A percentile compares a stretch with the other conserved stretches of the same genome.
Evolutionary conservation across 2,329 filamentous ascomycete genomes (phyloP).

Genomic region (Pseudocercospora cruenta): DNA sequence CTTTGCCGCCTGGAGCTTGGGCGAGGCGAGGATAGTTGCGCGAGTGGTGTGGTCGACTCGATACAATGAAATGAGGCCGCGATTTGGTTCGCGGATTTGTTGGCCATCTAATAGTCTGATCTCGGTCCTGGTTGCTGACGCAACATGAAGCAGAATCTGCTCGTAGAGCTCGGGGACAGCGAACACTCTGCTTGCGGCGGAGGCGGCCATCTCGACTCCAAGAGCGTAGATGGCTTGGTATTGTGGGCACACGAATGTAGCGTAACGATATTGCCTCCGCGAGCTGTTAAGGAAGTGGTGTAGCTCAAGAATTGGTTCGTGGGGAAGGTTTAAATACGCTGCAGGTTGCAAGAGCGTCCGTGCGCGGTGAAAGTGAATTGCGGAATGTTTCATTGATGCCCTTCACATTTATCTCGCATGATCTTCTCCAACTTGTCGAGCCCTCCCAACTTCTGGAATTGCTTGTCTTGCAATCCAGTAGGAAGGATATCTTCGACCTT

Average conservation of each 20-base stretch:
- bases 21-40: not conserved
- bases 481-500: not conserved
- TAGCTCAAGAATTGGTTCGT: no score
- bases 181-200: not conserved
- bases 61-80: not conserved
- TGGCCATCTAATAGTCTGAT: not conserved
- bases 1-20: not conserved
- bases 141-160: not conserved
- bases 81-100: not conserved
- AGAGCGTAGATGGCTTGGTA: no score
- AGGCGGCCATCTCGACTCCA: not conserved
- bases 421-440: constrained; percentile 9
- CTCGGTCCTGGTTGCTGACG: not conserved
- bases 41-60: not conserved
- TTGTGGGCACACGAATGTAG: no score
- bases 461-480: not conserved
- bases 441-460: constrained; percentile 9
- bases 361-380: no score
- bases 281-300: no score
- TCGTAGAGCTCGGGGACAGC: not conserved
- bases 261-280: no score
- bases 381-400: no score
- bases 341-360: no score
- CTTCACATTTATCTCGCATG: not conserved
- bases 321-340: no score